These are phyloP conservation scores for Sapria himalayana DNA, from an alignment of 345 rosid species.

Conservation along the genomic window DNA sequence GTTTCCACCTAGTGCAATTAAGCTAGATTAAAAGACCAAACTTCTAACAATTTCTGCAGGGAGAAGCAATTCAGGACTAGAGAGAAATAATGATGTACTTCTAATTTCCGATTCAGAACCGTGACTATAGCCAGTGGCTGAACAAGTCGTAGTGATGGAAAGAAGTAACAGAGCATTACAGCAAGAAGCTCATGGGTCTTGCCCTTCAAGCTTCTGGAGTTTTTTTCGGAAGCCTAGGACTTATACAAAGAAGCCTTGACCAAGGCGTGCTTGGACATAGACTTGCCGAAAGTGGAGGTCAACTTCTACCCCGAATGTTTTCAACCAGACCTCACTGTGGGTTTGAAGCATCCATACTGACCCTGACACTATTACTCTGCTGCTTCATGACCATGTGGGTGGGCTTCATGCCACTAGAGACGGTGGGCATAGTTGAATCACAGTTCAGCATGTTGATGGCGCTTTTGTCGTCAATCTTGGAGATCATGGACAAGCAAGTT, in stretches of 20 bases:
- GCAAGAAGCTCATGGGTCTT: constrained; percentile 48
- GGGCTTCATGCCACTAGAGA: constrained; percentile 89
- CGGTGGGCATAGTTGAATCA: constrained; percentile 71
- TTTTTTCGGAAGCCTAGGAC: constrained; percentile 77
- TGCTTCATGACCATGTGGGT: constrained; percentile 88
- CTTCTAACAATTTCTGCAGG: constrained; percentile 20
- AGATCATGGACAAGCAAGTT: constrained; percentile 86
- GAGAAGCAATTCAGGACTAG: constrained; percentile 85
- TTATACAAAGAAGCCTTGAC: constrained; percentile 62
- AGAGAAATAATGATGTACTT: constrained; percentile 88
- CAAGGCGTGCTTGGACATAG: constrained; percentile 86
- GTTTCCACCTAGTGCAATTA: too few species aligned
- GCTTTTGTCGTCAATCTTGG: constrained; percentile 97
- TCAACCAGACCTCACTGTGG: constrained; percentile 87
- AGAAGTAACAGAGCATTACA: constrained; percentile 42
- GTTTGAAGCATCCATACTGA: constrained; percentile 92
- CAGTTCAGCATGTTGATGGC: constrained; percentile 76
- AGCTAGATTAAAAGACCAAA: too few species aligned
- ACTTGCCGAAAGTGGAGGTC: constrained; percentile 76
- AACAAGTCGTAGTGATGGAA: constrained; percentile 78
- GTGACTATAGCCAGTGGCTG: constrained; percentile 91
- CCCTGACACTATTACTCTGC: constrained; percentile 75
- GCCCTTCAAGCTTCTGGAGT: constrained; percentile 74
- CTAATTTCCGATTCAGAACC: constrained; percentile 46
- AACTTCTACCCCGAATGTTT: constrained; percentile 93